phyloP scores from a whole-genome alignment of 2,329 filamentous ascomycete species.

The Aspergillus clavatus region DNA sequence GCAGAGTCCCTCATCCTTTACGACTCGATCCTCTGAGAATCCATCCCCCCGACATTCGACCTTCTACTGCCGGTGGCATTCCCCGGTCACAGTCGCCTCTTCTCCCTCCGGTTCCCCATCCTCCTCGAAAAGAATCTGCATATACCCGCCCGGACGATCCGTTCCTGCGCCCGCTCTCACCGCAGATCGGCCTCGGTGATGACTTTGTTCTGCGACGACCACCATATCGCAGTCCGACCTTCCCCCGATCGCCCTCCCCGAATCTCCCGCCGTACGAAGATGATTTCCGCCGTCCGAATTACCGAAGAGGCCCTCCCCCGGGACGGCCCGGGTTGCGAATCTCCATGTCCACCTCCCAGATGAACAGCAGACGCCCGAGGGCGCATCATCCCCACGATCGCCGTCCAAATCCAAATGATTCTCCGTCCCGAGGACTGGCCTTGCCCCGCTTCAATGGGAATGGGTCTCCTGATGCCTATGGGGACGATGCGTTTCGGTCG shows the following conservation, averaged over 20 bases:
- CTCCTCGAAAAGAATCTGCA: conserved; percentile 13
- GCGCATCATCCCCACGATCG: conserved; percentile 23
- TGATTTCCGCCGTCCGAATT: conserved; percentile 21
- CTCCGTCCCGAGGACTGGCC: conserved; percentile 19
- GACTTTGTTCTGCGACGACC: conserved; percentile 13
- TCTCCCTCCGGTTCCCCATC: conserved; percentile 17
- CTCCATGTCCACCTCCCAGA: conserved; percentile 34
- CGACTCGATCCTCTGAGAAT: conserved; percentile 28
- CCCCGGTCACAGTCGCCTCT: conserved; percentile 20
- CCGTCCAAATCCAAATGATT: conserved; percentile 21
- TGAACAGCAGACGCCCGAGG: conserved; percentile 27
- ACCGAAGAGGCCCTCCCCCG: conserved; percentile 23
- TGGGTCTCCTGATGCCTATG: conserved; percentile 27
- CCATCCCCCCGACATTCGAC: conserved; percentile 24
- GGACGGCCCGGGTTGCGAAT: conserved; percentile 28
- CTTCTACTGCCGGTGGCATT: conserved; percentile 16
- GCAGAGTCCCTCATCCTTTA: conserved; percentile 26
- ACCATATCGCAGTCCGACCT: conserved; percentile 19
- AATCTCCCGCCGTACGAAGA: conserved; percentile 16
- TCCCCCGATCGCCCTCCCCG: conserved; percentile 15
- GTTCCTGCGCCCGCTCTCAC: conserved; percentile 15
- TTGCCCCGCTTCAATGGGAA: conserved; percentile 30
- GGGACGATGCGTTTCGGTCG: conserved; percentile 42
- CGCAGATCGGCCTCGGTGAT: conserved; percentile 9
- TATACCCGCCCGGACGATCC: conserved; percentile 13